Conservation (phyloP, 2,329 filamentous ascomycete species). For the Arachnomyces sp. region DNA sequence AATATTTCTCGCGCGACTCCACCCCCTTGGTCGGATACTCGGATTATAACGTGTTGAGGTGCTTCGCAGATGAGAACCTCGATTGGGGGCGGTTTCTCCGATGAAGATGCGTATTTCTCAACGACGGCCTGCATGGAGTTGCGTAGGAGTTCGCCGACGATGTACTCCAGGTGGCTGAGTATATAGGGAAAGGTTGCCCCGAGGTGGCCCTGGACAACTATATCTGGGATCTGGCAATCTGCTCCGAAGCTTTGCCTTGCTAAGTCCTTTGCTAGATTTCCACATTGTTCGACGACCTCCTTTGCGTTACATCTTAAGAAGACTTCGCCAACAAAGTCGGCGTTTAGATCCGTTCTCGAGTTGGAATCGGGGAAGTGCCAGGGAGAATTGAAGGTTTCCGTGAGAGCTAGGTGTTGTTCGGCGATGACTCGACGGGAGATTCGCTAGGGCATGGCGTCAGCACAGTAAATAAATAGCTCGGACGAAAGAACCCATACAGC, state of each 20-base stretch:
- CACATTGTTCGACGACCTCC: slow-evolving; percentile 80
- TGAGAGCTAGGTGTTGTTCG: slow-evolving; percentile 90
- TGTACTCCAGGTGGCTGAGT: slow-evolving; percentile 91
- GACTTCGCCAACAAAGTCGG: slow-evolving; percentile 90
- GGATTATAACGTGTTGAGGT: slow-evolving; percentile 88
- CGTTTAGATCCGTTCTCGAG: slow-evolving; percentile 50
- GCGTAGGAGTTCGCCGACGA: slow-evolving; percentile 85
- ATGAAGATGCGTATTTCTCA: slow-evolving; percentile 54
- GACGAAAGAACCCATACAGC: slow-evolving; percentile 52
- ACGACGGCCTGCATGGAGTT: slow-evolving; percentile 92
- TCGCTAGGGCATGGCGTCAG: slow-evolving; percentile 45
- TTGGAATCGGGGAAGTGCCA: slow-evolving; percentile 80
- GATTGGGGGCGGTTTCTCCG: slow-evolving; percentile 62
- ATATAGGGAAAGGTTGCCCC: slow-evolving; percentile 94
- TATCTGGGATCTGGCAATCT: slow-evolving; percentile 64
- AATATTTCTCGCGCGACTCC: slow-evolving; percentile 78
- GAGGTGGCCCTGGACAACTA: slow-evolving; percentile 75
- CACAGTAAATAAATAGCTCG: neutral
- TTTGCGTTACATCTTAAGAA: slow-evolving; percentile 87
- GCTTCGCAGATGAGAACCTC: slow-evolving; percentile 93
- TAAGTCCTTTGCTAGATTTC: slow-evolving; percentile 64
- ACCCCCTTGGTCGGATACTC: slow-evolving; percentile 90
- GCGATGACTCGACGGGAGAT: slow-evolving; percentile 95
- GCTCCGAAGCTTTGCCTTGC: slow-evolving; percentile 67
- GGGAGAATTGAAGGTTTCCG: slow-evolving; percentile 83